Base-by-base conservation (phyloP, 371 early-diverging fungal genomes). In the Conidiobolus incongruus region DNA sequence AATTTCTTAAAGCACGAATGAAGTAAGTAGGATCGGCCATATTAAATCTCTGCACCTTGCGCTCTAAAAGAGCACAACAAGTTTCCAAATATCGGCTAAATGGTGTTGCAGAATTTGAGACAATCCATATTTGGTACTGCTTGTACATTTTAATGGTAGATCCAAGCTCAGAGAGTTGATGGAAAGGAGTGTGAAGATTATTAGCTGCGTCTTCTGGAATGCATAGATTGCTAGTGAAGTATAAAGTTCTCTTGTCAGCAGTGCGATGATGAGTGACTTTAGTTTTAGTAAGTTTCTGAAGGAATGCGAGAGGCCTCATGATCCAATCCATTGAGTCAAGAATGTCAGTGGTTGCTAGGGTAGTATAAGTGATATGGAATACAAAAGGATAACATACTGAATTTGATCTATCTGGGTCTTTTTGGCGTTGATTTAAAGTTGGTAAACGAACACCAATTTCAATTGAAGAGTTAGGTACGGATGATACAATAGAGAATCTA, bases 371-470 rank as follows among this genome's bases (percentile, higher is more conserved):
- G 16, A 44, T 20, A 10, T 21, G 21, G 36, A 44, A 44, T 20
- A 44, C 28, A 21, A 42, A 42, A n/a, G 42, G 42, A 33, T 42
- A 42, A 8, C 26, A 26, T 4, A 26, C 26, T 26, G 26, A 26
- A 26, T 26, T 26, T 26, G 26, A 8, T 12, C 29, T 29, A 12
- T 32, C 29, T 17, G 44, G 44, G n/a, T 34, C 44, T 8, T 35
- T 33, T 36, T 44, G 21, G 16, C 24, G 19, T 26, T 44, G 34
- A 11, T 21, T 35, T 19, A 26, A 22, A 6, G 34, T 22, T n/a
- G 44, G 44, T 26, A 44, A 17, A 11, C 32, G 31, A 13, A 44
- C 34, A 16, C 44, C 44, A 20, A 44, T 20, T 26, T 44, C 44
- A 33, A 44, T 22, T 4, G 26, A 24, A 10, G 35, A 35, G 11